Conservation (phyloP, 1,284 basidiomycete species). For the Apiotrichum akiyoshidainum region DNA sequence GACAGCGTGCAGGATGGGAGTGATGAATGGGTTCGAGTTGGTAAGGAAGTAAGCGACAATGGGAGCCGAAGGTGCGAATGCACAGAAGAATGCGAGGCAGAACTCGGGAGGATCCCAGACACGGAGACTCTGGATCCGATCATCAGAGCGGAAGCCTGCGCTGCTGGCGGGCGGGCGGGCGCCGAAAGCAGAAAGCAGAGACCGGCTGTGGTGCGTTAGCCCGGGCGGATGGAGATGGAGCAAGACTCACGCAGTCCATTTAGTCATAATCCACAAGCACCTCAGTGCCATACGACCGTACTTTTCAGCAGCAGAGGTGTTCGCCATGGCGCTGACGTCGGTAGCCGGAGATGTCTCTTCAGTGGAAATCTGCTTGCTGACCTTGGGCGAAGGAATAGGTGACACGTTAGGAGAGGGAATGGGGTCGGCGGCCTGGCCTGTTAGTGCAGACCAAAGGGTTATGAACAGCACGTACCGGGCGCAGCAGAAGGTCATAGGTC, state of each 20-base stretch:
- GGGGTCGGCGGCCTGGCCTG: slow-evolving; percentile 29
- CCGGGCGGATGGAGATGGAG: background rate
- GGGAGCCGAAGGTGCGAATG: slow-evolving; percentile 40
- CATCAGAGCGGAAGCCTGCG: slow-evolving; percentile 9
- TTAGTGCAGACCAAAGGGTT: background rate
- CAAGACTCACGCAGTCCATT: slow-evolving; percentile 35
- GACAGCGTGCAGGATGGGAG: slow-evolving; percentile 34
- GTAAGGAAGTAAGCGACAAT: slow-evolving; percentile 40
- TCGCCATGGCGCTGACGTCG: background rate
- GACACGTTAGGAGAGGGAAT: slow-evolving; percentile 41
- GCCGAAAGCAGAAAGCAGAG: slow-evolving; percentile 34
- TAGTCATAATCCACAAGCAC: slow-evolving; percentile 17
- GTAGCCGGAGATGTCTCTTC: background rate
- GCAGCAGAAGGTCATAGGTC: slow-evolving; percentile 45
- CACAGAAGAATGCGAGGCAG: slow-evolving; percentile 49
- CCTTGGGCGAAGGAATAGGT: slow-evolving; percentile 29
- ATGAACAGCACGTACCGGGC: slow-evolving; percentile 24
- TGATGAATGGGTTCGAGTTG: slow-evolving; percentile 37
- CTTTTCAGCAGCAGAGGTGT: background rate
- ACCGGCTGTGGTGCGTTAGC: slow-evolving; percentile 23
- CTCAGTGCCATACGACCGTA: slow-evolving; percentile 1
- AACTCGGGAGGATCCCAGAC: slow-evolving; percentile 51
- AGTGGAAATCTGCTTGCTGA: background rate
- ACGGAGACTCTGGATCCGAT: slow-evolving; percentile 42
- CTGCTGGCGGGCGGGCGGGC: slow-evolving; percentile 11